These are phyloP conservation scores for Xylariaceae sp. DNA, from an alignment of 2,329 filamentous ascomycete genomes.

Conservation along the genomic window DNA sequence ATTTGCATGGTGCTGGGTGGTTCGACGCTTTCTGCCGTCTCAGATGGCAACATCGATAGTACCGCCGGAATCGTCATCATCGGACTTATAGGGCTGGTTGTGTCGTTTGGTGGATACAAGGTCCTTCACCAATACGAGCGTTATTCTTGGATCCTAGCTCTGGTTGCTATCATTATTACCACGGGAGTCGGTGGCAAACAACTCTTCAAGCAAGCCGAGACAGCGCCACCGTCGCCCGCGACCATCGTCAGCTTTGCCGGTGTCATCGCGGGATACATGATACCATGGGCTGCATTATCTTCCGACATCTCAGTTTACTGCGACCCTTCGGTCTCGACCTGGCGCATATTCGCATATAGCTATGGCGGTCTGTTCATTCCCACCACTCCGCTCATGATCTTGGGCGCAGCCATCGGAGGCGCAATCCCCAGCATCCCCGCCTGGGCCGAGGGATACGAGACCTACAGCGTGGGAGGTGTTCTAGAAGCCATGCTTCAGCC, in stretches of 20 bases:
- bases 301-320: slow-evolving; percentile 61
- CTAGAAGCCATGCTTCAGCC: slow-evolving; percentile 56
- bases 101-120: slow-evolving; percentile 59
- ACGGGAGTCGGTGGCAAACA: slow-evolving; percentile 9
- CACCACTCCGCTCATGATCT: slow-evolving; percentile 50
- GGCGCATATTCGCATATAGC: slow-evolving; percentile 49
- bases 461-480: slow-evolving; percentile 54
- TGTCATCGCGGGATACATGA: slow-evolving; percentile 18
- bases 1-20: slow-evolving; percentile 60
- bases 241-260: slow-evolving; percentile 7
- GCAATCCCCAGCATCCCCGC: slow-evolving; percentile 50
- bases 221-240: background rate
- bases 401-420: slow-evolving; percentile 62
- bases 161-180: slow-evolving; percentile 49
- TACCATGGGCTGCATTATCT: slow-evolving; percentile 49
- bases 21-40: slow-evolving; percentile 53
- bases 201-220: slow-evolving; percentile 7
- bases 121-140: slow-evolving; percentile 56
- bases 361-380: slow-evolving; percentile 42
- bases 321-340: slow-evolving; percentile 37
- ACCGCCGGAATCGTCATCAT: slow-evolving; percentile 60
- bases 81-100: slow-evolving; percentile 50
- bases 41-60: slow-evolving; percentile 44
- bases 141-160: slow-evolving; percentile 53
- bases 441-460: slow-evolving; percentile 52